Conservation (phyloP, 805 yeast species). For the Myxozyma vanderwaltii region DNA sequence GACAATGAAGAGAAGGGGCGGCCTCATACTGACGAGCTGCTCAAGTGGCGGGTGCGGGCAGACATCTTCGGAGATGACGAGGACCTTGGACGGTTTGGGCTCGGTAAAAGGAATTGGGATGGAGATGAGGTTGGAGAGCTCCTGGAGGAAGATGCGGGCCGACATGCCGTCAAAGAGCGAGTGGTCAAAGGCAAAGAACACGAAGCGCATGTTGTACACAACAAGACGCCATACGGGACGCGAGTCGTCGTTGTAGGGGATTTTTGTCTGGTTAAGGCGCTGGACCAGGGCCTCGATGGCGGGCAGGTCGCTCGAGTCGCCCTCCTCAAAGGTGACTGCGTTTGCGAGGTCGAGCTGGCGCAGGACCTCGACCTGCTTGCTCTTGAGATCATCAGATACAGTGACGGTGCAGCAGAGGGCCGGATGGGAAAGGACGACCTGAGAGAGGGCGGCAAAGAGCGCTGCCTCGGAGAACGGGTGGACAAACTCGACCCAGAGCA, state of each 20-base stretch:
- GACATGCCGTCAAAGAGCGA: conserved; percentile 18
- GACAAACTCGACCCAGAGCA: conserved; percentile 6
- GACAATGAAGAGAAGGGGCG: conserved; percentile 1
- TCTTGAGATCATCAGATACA: neutral
- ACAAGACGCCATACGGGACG: conserved; percentile 16
- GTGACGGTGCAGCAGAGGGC: conserved; percentile 9
- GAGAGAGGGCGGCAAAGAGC: neutral
- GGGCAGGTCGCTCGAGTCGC: neutral
- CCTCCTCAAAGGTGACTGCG: neutral
- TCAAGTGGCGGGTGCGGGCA: conserved; percentile 5
- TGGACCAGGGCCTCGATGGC: neutral
- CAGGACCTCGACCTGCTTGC: conserved; percentile 1
- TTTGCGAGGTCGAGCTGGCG: conserved; percentile 10
- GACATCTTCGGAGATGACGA: neutral
- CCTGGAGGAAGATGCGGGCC: conserved; percentile 2
- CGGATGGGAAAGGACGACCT: neutral
- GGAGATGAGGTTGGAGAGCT: conserved; percentile 7
- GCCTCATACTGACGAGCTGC: neutral
- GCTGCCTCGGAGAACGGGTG: neutral
- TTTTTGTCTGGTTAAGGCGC: neutral
- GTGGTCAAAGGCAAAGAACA: conserved; percentile 20
- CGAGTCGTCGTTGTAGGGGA: neutral
- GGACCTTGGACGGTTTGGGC: neutral
- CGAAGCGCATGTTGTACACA: neutral
- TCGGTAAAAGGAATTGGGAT: neutral